Evolutionary conservation across 1,284 basidiomycete genomes (phyloP).

Genomic region (Malassezia furfur): DNA sequence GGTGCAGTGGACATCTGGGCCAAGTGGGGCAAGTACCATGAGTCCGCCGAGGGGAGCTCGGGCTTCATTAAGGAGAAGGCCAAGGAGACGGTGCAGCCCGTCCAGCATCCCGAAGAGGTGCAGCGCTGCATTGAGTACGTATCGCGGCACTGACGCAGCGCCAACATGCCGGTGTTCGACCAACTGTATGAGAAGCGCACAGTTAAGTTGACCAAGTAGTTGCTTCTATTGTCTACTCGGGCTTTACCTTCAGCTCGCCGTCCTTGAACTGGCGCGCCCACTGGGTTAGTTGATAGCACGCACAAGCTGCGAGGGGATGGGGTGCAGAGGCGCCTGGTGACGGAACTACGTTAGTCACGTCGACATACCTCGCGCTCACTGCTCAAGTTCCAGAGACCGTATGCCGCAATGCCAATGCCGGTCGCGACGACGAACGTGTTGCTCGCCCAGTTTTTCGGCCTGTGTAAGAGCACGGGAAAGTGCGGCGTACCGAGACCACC

Average conservation of each 20-base stretch:
- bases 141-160: neutral
- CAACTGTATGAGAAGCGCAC: neutral
- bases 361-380: constrained; percentile 52
- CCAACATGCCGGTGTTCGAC: neutral
- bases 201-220: constrained; percentile 1
- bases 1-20: constrained; percentile 36
- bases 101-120: neutral
- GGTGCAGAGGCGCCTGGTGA: constrained; percentile 39
- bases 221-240: constrained; percentile 6
- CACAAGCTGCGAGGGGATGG: constrained; percentile 30
- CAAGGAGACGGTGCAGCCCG: neutral
- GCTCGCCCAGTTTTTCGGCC: constrained; percentile 53
- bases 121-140: constrained; percentile 9
- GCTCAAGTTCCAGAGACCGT: constrained; percentile 52
- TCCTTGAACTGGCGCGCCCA: constrained; percentile 47
- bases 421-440: constrained; percentile 52
- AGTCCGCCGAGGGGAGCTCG: constrained; percentile 35
- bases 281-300: constrained; percentile 12
- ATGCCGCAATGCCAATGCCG: constrained; percentile 51
- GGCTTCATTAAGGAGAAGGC: constrained; percentile 22
- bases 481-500: constrained; percentile 52
- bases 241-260: constrained; percentile 39
- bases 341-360: constrained; percentile 27
- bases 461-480: constrained; percentile 2
- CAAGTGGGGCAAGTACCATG: constrained; percentile 43